Base-by-base conservation (phyloP, 2,329 filamentous ascomycete genomes). In the Aureobasidium uvarum region DNA sequence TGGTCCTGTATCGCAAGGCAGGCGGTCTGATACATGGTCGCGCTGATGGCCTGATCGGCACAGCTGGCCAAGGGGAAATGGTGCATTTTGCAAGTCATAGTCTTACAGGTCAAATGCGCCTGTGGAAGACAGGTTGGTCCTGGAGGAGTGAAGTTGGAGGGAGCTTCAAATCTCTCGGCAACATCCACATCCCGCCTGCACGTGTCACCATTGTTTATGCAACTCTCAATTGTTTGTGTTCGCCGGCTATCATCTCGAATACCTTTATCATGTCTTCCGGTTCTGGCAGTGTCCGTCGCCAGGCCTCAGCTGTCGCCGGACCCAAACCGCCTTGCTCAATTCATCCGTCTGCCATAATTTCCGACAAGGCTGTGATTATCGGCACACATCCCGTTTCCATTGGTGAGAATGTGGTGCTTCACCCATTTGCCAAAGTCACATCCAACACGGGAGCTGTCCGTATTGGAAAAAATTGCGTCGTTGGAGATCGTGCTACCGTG, bases 311-410 rank as follows among this genome's bases (percentile, higher is more conserved):
- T 33, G 23, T 54, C 20, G 36, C n/a, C 4, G 43, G 52, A 8
- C 56, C 64, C 13, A 77, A 75, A 67, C 78, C 79, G 28, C 77
- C 71, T 60, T 76, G 72, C 68, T 74, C 73, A 65, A 74, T 83
- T 68, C 79, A 84, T 72, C 76, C 79, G 38, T 74, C 76, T 4
- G 80, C 79, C 62, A 76, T 82, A 59, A 76, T 84, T 60, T 79
- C 80, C 5, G 78, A 81, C 48, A 80, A 81, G 70, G 80, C 78
- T 3, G 74, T 78, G 41, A 72, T 82, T 20, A 85, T 77, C n/a
- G 95, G 95, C 69, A 87, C 85, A 2, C 85, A 96, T 74, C 88
- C 86, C 1, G 91, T 99, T 68, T 88, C 86, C 51, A 86, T 98
- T 68, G 88, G 88, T 65, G 83, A 90, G 28, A 88, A 92, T 72